phyloP scores from a whole-genome alignment of 257 asterid species.

The Coffea eugenioides region DNA sequence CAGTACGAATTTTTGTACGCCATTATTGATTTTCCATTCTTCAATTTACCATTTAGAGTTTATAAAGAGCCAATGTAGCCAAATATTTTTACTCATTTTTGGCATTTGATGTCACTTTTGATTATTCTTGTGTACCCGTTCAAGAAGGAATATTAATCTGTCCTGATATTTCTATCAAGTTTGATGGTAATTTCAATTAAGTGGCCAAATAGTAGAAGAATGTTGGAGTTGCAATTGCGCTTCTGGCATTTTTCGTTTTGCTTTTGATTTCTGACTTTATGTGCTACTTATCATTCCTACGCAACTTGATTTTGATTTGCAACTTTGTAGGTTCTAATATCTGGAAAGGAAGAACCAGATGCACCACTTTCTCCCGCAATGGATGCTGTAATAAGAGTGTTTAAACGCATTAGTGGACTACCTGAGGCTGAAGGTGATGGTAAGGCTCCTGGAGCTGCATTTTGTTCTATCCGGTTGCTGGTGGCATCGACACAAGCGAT shows the following conservation, averaged over 20 bases:
- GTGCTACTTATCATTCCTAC: neutral
- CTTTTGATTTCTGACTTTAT: neutral
- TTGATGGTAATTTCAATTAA: neutral
- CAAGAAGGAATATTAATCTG: neutral
- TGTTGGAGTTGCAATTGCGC: neutral
- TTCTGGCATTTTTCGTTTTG: neutral
- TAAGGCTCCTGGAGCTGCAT: constrained; percentile 36
- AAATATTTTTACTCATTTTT: too few species aligned
- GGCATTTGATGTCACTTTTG: neutral
- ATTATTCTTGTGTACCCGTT: neutral
- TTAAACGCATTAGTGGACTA: constrained; percentile 60
- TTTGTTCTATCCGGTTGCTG: constrained; percentile 56
- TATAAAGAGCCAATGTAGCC: neutral
- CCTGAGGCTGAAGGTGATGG: constrained; percentile 44
- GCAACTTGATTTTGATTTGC: neutral
- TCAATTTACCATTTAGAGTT: neutral
- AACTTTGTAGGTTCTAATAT: constrained; percentile 56
- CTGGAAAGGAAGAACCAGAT: constrained; percentile 86
- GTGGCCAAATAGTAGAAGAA: neutral
- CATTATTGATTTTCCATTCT: neutral
- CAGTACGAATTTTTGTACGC: neutral
- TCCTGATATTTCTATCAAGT: neutral
- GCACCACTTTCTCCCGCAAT: constrained; percentile 64
- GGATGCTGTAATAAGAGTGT: constrained; percentile 67
- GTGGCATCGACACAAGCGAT: constrained; percentile 79